Evolutionary conservation across 1,284 basidiomycete species (phyloP), one percentile per base, ranked within the genome.

Genomic region (Exobasidium rhododendri): DNA sequence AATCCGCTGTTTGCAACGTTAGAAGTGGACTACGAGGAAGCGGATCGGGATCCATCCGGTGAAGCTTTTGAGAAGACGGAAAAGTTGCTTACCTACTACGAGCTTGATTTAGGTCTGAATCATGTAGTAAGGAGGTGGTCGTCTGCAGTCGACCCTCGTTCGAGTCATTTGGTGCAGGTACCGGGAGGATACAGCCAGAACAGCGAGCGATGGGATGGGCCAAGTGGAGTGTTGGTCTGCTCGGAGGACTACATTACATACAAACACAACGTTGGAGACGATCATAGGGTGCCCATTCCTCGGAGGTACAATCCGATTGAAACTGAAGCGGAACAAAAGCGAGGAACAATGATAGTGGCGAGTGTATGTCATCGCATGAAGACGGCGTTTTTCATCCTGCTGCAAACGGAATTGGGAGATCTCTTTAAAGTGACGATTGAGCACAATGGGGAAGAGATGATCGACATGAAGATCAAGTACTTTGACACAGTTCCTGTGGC

Each of bases 351-450:
- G 44, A 67, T 79, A 30, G 70, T 77, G 4, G 70, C 76, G 1
- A 76, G 74, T 26, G 77, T 79, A 30, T 61, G 76, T 59, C 77
- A 79, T 68, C 70, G 73, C 54, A 77, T 79, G 75, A 79, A 79
- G 63, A 56, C 68, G 40, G 70, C 73, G 58, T 79, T 79, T 60
- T 79, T 79, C 65, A 67, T 79, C 43, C 67, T 79, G 29, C 60
- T 78, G 11, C 77, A 79, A 62, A 71, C 67, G 10, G 77, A 79
- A 54, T 68, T 75, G 26, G 77, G 77, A 32, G 77, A 79, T 56
- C 59, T 79, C 51, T 79, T 78, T 72, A 78, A 78, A 66, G 64
- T 79, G 31, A 76, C 77, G 3, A 73, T 79, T 54, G 77, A 79
- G 45, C 77, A 79, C 47, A 70, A 77, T n/a, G 76, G 72, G 24